A percentile compares a stretch with the other conserved stretches of the same genome.
Conservation (phyloP, 2,329 filamentous ascomycete genomes). For the Thermoascus crustaceus region DNA sequence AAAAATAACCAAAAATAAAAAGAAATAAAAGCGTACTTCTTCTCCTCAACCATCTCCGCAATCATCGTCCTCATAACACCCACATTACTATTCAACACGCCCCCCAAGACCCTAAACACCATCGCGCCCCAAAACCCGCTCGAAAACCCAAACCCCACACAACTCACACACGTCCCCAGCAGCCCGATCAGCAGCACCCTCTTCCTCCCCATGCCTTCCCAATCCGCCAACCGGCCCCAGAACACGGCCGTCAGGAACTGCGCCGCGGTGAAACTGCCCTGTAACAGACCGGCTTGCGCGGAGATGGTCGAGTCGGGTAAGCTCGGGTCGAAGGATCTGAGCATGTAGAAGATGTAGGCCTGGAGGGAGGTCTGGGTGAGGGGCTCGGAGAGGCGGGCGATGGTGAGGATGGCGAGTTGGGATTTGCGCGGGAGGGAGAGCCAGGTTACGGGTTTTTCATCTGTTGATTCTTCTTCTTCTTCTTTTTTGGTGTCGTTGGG, state of each 20-base stretch:
- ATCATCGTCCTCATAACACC: conserved; percentile 70
- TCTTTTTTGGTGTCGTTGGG: too few species aligned
- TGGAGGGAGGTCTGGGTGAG: conserved; percentile 70
- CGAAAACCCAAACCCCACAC: conserved; percentile 62
- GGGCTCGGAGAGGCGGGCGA: conserved; percentile 74
- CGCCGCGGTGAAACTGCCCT: conserved; percentile 70
- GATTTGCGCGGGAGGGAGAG: conserved; percentile 64
- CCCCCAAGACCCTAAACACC: conserved; percentile 58
- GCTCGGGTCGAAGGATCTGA: conserved; percentile 64
- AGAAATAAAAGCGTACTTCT: conserved; percentile 40
- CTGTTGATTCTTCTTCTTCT: background rate
- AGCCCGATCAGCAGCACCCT: conserved; percentile 69
- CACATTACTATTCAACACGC: conserved; percentile 63
- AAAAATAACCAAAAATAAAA: too few species aligned
- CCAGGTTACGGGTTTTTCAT: conserved; percentile 55
- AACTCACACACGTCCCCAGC: conserved; percentile 58
- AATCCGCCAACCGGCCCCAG: conserved; percentile 66
- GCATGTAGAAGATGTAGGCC: conserved; percentile 80
- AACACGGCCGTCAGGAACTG: conserved; percentile 77
- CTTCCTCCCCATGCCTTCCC: conserved; percentile 63
- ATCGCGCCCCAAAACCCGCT: conserved; percentile 54
- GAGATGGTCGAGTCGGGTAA: conserved; percentile 58
- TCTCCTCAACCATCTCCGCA: conserved; percentile 62
- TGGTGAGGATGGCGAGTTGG: conserved; percentile 67
- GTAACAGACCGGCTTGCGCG: conserved; percentile 66